These are phyloP conservation scores for Termitomyces sp. DNA, from an alignment of 1,284 basidiomycete genomes.

Conservation along the genomic window DNA sequence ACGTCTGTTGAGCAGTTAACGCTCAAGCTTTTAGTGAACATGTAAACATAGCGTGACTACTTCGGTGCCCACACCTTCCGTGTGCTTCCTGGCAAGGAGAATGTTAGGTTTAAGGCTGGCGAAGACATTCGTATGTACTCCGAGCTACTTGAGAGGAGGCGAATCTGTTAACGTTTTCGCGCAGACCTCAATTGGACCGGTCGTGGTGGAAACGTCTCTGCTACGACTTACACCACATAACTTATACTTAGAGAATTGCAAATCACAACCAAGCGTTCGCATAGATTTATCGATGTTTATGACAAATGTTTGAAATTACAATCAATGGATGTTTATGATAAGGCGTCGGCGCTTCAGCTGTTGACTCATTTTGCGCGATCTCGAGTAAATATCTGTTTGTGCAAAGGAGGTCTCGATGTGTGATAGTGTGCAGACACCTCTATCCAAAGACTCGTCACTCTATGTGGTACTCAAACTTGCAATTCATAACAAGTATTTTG, in stretches of 20 bases:
- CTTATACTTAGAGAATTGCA: conserved; percentile 9
- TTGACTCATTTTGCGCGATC: too few species aligned
- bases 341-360: too few species aligned
- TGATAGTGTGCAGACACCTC: too few species aligned
- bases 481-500: background rate
- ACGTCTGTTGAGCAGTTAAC: conserved; percentile 11
- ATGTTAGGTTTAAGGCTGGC: conserved; percentile 71
- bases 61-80: conserved; percentile 95
- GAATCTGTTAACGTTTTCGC: conserved; percentile 5
- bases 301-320: conserved; percentile 8
- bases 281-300: conserved; percentile 11
- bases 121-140: conserved; percentile 78
- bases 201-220: conserved; percentile 90
- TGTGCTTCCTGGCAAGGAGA: conserved; percentile 87
- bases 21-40: conserved; percentile 16
- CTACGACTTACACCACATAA: conserved; percentile 89
- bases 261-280: conserved; percentile 2
- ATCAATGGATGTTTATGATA: background rate
- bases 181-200: conserved; percentile 90
- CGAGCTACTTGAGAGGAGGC: conserved; percentile 5
- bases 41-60: conserved; percentile 73
- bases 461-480: background rate
- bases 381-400: too few species aligned
- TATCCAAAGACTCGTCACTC: background rate
- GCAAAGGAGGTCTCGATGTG: too few species aligned